Base-by-base conservation (phyloP, 1,139 yeast species). In the Sugiyamaella grinbergsii region DNA sequence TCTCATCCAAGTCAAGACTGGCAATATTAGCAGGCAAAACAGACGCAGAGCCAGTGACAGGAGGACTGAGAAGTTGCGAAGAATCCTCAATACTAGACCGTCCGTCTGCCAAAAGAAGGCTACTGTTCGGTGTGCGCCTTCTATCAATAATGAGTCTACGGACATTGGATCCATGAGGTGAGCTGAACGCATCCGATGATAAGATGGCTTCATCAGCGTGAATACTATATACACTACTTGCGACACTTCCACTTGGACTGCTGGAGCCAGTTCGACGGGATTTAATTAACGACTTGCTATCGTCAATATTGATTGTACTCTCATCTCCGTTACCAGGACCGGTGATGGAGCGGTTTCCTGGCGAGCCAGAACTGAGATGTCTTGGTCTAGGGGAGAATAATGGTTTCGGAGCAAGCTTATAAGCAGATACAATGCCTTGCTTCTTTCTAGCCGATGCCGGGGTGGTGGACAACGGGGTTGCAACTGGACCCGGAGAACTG, bases 151-250 rank as follows among this genome's bases (percentile, higher is more conserved):
- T 75, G 51, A 85, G 71, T 54, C 78, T 77, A 46, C 82, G 80
- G 55, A 82, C 76, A 51, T 77, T 79, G 36, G 74, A 71, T 19
- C 31, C 37, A 47, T 80, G 79, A 23, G 90, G 90, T 3, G 85
- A 78, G 16, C 20, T 19, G 65, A 86, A 86, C 5, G 86, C 82
- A 50, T 81, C 86, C n/a, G 88, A 80, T 2, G 85, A 74, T 54
- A 85, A 68, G 52, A 87, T 83, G 2, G 89, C 83, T 45, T 79
- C 77, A 65, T 85, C 93, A 3, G 85, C 78, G 31, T 71, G 68
- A n/a, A 71, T 55, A 48, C 67, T 71, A 55, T 71, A 67, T 15
- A 74, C 48, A 13, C 56, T 40, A 26, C 48, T 34, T 2, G 50
- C 39, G 19, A 37, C 50, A 24, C 44, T 32, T 18, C 29, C 39